Evolutionary conservation across 23 red algal genomes (phyloP), one percentile per base, ranked within the genome.

Genomic region (Gracilaria vermiculophylla): DNA sequence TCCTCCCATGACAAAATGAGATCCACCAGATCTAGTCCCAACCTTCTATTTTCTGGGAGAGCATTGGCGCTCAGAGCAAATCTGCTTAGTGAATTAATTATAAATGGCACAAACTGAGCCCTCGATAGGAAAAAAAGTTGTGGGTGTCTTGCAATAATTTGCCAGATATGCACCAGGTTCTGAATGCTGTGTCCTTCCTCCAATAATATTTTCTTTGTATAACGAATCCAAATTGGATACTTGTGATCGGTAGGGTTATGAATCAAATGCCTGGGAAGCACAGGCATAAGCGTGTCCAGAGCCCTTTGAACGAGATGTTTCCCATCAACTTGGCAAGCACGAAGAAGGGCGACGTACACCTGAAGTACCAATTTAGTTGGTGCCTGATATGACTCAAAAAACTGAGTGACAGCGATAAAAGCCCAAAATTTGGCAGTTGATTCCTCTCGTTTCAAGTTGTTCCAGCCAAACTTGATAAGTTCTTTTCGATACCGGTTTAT

Each of bases 381-480:
- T 9, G 97, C 97, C 24, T 91, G 90, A 80, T 96, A 99, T 27
- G 97, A 93, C 61, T 96, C 94, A 43, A 99, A 96, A 57, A 99
- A 99, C 35, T 90, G 71, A 33, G 92, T 91, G 5, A 95, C 94
- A 16, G 93, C 95, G 20, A 99, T 53, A 90, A 99, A 99, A 19
- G 97, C 97, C 92, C 97, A 99, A 41, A 88, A 83, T 83, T 96
- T 99, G 34, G 97, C 90, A 55, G 77, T 77, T n/a, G 91, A 94
- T 28, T 95, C 94, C 20, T 99, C 97, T n/a, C 89, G 81, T 80
- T 99, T 99, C 75, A 99, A 74, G 66, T 99, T 82, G 65, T 94
- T 94, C 97, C 97, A 99, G 2, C 97, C 97, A 88, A 99, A 96
- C 86, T 87, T 95, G 14, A 99, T 95, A 14, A 99, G 60, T 45